Evolutionary conservation across 2,329 filamentous ascomycete species (phyloP).

Genomic region (Beauveria varroae): DNA sequence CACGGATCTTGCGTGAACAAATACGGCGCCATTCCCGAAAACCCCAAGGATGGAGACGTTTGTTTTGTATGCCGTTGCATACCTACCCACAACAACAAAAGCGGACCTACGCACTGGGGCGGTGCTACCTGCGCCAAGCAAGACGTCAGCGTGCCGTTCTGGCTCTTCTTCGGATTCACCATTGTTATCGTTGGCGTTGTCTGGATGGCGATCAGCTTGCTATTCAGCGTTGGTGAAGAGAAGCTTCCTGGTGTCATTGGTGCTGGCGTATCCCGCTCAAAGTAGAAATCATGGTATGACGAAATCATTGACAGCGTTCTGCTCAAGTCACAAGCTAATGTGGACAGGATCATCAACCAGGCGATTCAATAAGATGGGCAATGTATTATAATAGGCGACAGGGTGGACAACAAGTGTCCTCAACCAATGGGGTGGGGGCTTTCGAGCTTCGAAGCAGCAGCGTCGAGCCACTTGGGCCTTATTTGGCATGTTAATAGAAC

Average conservation of each 20-base stretch:
- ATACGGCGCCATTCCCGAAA: conserved; percentile 30
- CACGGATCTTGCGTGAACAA: conserved; percentile 71
- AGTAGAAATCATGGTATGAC: conserved; percentile 26
- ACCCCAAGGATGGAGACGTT: conserved; percentile 25
- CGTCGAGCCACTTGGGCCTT: neutral
- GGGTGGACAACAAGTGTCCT: neutral
- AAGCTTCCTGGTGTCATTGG: conserved; percentile 90
- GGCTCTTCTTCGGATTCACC: conserved; percentile 71
- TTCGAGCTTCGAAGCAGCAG: neutral
- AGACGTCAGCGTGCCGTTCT: conserved; percentile 84
- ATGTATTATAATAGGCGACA: conserved; percentile 8
- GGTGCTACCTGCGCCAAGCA: conserved; percentile 84
- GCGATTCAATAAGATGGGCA: no score
- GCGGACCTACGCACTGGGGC: conserved; percentile 68
- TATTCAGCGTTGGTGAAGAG: conserved; percentile 79
- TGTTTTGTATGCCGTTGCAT: conserved; percentile 79
- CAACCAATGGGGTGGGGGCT: neutral
- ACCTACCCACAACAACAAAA: conserved; percentile 45
- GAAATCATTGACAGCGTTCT: neutral
- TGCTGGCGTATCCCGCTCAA: conserved; percentile 78
- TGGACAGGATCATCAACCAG: neutral
- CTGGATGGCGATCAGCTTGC: conserved; percentile 63
- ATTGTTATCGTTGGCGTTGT: conserved; percentile 62
- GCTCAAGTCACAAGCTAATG: neutral
- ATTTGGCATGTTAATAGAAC: conserved; percentile 1